Evolutionary conservation across 2,329 filamentous ascomycete genomes (phyloP).

Genomic region (Fusarium buharicum): DNA sequence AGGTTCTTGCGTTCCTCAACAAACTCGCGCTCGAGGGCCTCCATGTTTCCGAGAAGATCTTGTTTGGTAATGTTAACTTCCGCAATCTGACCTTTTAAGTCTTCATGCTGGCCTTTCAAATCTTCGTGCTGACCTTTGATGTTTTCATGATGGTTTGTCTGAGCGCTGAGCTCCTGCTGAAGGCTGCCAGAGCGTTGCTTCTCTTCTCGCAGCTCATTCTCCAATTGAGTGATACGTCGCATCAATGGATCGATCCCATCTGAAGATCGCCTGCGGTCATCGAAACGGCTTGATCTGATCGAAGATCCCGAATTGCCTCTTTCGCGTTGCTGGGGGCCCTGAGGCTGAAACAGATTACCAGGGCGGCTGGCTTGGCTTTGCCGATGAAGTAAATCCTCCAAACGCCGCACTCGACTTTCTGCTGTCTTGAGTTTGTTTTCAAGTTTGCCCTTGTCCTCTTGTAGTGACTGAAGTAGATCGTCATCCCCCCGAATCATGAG

Average conservation of each 20-base stretch:
- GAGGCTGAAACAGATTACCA: conserved; percentile 65
- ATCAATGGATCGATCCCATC: conserved; percentile 60
- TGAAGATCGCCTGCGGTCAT: conserved; percentile 59
- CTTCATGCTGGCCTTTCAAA: conserved; percentile 64
- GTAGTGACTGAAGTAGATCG: conserved; percentile 79
- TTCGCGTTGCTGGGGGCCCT: conserved; percentile 58
- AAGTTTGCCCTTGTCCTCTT: conserved; percentile 81
- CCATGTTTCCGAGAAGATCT: conserved; percentile 93
- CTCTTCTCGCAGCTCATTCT: conserved; percentile 80
- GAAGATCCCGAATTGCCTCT: conserved; percentile 63
- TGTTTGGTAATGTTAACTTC: conserved; percentile 93
- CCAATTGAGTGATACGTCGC: conserved; percentile 70
- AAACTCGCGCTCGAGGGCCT: conserved; percentile 90
- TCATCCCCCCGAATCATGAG: conserved; percentile 88
- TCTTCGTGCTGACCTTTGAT: conserved; percentile 65
- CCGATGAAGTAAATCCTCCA: conserved; percentile 92
- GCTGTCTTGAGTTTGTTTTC: conserved; percentile 82
- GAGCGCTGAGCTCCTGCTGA: conserved; percentile 74
- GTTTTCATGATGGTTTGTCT: conserved; percentile 66
- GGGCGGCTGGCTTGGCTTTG: conserved; percentile 72
- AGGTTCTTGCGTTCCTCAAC: conserved; percentile 84
- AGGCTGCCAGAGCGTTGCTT: conserved; percentile 73
- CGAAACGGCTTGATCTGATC: conserved; percentile 55
- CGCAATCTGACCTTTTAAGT: conserved; percentile 76
- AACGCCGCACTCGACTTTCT: conserved; percentile 86